Evolutionary conservation across 129 eudicot genomes (phyloP), one percentile per base, ranked within the genome.

Genomic region (Pseudognaphalium luteoalbum): DNA sequence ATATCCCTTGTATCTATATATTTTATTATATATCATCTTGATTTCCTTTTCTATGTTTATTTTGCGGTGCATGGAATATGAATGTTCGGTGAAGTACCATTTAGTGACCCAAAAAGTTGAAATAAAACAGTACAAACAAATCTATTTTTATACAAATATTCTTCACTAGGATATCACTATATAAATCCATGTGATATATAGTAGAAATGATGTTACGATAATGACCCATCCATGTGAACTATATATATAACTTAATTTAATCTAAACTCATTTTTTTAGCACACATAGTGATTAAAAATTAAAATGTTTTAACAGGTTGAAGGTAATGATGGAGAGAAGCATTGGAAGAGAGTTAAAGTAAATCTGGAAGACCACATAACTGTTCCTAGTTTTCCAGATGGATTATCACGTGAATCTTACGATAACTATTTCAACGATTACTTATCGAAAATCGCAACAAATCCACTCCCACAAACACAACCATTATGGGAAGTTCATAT

Each of bases 401-500:
- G 86, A 41, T 66, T 66, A 70, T 67, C 86, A 5, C 66, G 30
- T 0, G 60, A 88, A 30, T 76, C 66, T 2, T 88, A 85, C 25
- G 89, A 88, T 22, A 73, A 65, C 3, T 60, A 57, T 41, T 79
- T 88, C 44, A 80, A 85, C 5, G 72, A 83, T 37, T 88, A 88
- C 66, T 54, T 88, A 3, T 77, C 92, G 3, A 85, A 83, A 72
- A 75, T 85, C 16, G 79, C 88, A 2, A 34, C 76, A 85, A 84
- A 88, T 10, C 81, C 75, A 29, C 72, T 86, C 33, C 80, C 93
- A 19, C 83, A 81, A 70, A 71, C 66, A 35, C 68, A 76, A n/a
- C 90, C 93, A 17, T 73, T 88, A 68, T 88, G 93, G 93, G 86
- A 86, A 68, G 65, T 85, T 65, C 93, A 86, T 34, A 35, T 88